Base-by-base conservation (phyloP, 495 filamentous ascomycete species). In the Pyronema omphalodes region DNA sequence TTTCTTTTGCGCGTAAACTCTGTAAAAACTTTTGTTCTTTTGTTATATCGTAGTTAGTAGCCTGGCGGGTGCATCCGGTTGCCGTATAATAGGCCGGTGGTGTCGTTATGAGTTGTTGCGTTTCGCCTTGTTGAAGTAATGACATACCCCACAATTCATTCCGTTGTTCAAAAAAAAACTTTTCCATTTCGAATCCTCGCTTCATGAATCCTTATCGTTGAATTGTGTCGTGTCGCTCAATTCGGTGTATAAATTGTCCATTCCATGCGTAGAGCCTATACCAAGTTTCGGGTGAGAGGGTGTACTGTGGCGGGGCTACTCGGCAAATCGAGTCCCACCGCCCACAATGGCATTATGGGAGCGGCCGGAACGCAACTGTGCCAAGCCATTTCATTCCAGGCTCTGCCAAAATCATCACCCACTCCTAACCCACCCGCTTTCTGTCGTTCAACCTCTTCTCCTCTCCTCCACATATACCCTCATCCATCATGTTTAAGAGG, bases 401-500 rank as follows among this genome's bases (percentile, higher is more conserved):
- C 14, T 29, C 44, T 17, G 44, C 50, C 50, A 52, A 52, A 40
- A 40, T 52, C 50, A 40, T 40, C 50, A 3, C 35, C 50, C 50
- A 17, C 37, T 52, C 50, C 50, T 52, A 52, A 34, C n/a, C 23
- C 37, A 9, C 23, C 50, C 50, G 50, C 34, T 52, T 19, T 8
- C 14, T 29, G 19, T 47, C 39, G 39, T 41, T 36, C 50, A 52
- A 57, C 60, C 61, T 64, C 60, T 29, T 54, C 52, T 54, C 52
- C 52, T 60, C 50, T 63, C 61, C 55, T 54, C 39, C 53, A 65
- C 57, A 55, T 55, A 56, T 61, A 63, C 57, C 52, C 62, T 66
- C 53, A 60, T 69, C 63, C 65, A 68, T 67, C 62, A 63, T 72
- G 67, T 64, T 64, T 55, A 66, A 66, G 62, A 66, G 61, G 61